Conservation (phyloP, 495 filamentous ascomycete genomes). For the Aspergillus saccharolyticus region DNA sequence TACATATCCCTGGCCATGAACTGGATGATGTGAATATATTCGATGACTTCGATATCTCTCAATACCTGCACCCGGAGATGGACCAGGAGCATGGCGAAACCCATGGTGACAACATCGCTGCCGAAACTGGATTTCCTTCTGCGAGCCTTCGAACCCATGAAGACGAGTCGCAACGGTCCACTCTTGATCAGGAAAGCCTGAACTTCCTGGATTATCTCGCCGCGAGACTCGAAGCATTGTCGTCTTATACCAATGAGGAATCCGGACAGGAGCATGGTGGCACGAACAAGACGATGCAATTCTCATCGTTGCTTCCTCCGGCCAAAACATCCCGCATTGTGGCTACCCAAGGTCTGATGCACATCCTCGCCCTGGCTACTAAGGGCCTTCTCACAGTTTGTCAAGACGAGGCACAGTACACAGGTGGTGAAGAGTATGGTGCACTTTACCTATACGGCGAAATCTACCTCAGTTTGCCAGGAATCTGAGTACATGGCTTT, state of each 20-base stretch:
- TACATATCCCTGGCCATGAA: conserved; percentile 27
- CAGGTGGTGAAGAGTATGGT: conserved; percentile 19
- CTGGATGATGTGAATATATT: conserved; percentile 39
- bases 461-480: conserved; percentile 22
- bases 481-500: conserved; percentile 6
- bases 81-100: conserved; percentile 10
- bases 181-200: conserved; percentile 52
- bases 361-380: conserved; percentile 65
- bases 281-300: conserved; percentile 34
- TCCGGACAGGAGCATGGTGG: background rate
- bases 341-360: conserved; percentile 68
- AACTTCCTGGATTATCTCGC: conserved; percentile 59
- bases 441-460: conserved; percentile 30
- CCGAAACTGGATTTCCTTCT: background rate
- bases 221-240: conserved; percentile 11
- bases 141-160: conserved; percentile 24
- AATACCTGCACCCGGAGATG: conserved; percentile 33
- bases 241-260: background rate
- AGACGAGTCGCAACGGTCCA: conserved; percentile 28
- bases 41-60: conserved; percentile 36
- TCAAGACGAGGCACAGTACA: conserved; percentile 23
- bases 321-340: conserved; percentile 49
- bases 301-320: conserved; percentile 58
- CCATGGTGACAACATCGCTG: background rate
- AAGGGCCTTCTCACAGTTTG: conserved; percentile 43